Percentiles rank a stretch among this genome's conserved stretches.
Evolutionary conservation across 805 yeast genomes (phyloP).

Genomic region (Lipomyces mesembrius): DNA sequence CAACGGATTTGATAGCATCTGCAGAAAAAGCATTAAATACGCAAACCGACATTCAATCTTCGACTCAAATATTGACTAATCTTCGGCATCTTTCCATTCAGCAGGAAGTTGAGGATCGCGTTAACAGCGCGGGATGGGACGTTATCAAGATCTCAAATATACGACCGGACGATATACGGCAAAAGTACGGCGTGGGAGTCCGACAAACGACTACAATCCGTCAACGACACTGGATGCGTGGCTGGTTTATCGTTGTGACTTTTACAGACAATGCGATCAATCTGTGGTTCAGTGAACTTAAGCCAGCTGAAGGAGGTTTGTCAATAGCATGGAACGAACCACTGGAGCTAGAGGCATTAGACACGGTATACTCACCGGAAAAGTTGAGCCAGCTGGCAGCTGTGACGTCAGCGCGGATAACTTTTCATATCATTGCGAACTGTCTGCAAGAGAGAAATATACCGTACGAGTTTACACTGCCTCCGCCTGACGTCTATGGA

Average conservation of each 20-base stretch:
- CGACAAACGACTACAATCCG: constrained; percentile 30
- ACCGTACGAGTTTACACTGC: constrained; percentile 16
- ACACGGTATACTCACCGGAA: constrained; percentile 25
- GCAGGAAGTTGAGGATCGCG: constrained; percentile 31
- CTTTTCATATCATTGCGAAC: constrained; percentile 26
- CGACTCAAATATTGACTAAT: constrained; percentile 24
- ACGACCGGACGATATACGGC: constrained; percentile 36
- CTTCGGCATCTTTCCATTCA: constrained; percentile 32
- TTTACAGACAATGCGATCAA: constrained; percentile 23
- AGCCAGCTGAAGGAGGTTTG: constrained; percentile 37
- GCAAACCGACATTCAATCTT: constrained; percentile 24
- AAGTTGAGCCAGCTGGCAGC: constrained; percentile 21
- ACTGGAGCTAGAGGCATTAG: constrained; percentile 20
- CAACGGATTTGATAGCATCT: constrained; percentile 23
- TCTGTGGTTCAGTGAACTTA: constrained; percentile 31
- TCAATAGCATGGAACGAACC: constrained; percentile 28
- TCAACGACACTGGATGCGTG: constrained; percentile 30
- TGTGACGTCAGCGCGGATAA: constrained; percentile 29
- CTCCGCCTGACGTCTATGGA: neutral
- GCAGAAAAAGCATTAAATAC: constrained; percentile 32
- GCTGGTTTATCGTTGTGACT: constrained; percentile 35
- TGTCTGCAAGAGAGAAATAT: constrained; percentile 26
- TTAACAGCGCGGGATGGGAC: constrained; percentile 32
- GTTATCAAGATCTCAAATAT: constrained; percentile 28
- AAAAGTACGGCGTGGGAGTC: constrained; percentile 26